Evolutionary conservation across 2,329 filamentous ascomycete species (phyloP).

Genomic region (Torrubiellomyces zombiae): DNA sequence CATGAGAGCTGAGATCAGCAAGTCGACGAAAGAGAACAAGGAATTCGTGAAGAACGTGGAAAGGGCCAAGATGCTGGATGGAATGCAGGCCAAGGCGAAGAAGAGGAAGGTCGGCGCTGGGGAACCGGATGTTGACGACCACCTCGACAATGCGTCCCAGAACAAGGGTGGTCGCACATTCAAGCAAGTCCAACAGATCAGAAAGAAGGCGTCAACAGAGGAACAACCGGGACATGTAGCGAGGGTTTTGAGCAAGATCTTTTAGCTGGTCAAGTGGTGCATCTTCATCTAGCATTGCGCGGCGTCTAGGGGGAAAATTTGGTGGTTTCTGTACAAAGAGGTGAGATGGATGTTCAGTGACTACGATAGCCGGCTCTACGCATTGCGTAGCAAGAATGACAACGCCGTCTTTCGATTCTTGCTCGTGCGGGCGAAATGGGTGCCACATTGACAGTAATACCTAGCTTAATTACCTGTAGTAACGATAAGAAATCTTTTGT

Average conservation of each 20-base stretch:
- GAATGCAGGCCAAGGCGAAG: constrained; percentile 45
- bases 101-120: constrained; percentile 20
- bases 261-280: constrained; percentile 19
- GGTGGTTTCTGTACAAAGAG: background rate
- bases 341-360: no score
- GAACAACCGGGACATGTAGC: constrained; percentile 39
- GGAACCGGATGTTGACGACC: constrained; percentile 8
- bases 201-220: constrained; percentile 25
- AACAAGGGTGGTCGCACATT: constrained; percentile 31
- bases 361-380: no score
- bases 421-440: no score
- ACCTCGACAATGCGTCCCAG: constrained; percentile 7
- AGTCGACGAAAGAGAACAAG: constrained; percentile 64
- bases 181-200: constrained; percentile 45
- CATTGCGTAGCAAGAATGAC: no score
- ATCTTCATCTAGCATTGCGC: constrained; percentile 1
- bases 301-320: constrained; percentile 1
- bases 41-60: constrained; percentile 67
- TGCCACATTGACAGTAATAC: no score
- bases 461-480: no score
- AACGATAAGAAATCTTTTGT: constrained; percentile 13
- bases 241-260: constrained; percentile 48
- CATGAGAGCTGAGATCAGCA: constrained; percentile 61
- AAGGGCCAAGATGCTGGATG: constrained; percentile 61
- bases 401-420: no score